Base-by-base conservation (phyloP, 495 filamentous ascomycete species). In the Trichoderma orchidacearum region DNA sequence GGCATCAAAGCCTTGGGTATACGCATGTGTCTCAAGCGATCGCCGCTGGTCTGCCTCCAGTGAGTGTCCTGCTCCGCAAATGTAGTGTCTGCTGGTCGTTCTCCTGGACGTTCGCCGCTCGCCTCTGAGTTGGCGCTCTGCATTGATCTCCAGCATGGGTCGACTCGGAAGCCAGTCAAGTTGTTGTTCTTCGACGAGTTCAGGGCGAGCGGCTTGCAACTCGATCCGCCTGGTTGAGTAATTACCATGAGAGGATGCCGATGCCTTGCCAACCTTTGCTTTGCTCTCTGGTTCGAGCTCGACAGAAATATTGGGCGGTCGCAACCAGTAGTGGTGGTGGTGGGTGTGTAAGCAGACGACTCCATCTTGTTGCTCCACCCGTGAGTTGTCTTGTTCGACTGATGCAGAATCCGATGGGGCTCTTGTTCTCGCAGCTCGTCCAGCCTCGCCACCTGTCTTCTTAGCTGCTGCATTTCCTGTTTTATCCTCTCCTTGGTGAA, bases 311-410 rank as follows among this genome's bases (percentile, higher is more conserved):
- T 1, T 30, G 23, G 61, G 61, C 13, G 58, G 56, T 31, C 70
- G 72, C 30, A 77, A 61, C 77, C 75, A 80, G 68, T 78, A 80
- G 66, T 80, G 77, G 60, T 80, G 76, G 58, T 80, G 75, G 56
- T 80, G 77, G 61, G 72, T 79, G 63, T 79, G 77, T 51, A 77
- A 59, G 62, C 75, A 76, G 59, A 75, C 62, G 52, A 6, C 17
- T 30, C n/a, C 17, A 31, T 53, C 51, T 53, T 15, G 28, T 8
- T 30, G 51, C 3, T 23, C 28, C 31, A n/a, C 9, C 30, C 28
- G 15, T 4, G 28, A 31, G 13, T 31, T 32, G n/a, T 21, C 11
- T 36, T 36, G 34, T n/a, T 36, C 41, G 41, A 17, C 9, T 48
- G 41, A 23, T 48, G 2, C n/a, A 17, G 36, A 41, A 8, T 6